Evolutionary conservation across 371 early-diverging fungal genomes (phyloP), one percentile per base, ranked within the genome.

Genomic region (Fennellomyces sp.): DNA sequence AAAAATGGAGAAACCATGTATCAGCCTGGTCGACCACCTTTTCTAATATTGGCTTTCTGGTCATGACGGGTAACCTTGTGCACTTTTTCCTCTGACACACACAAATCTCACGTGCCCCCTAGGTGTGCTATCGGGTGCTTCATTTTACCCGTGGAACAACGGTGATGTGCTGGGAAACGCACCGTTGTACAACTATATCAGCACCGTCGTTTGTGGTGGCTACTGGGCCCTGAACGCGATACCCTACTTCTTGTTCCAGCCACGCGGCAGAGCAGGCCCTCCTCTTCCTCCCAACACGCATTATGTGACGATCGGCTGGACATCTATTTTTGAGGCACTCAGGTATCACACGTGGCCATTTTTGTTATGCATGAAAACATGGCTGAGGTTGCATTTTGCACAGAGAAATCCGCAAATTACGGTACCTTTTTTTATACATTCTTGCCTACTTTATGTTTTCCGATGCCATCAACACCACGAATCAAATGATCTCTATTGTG

Each of bases 361-460:
- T 5, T n/a, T 39, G 39, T 39, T 39, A 39, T n/a, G 39, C n/a
- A 39, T 39, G 15, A 15, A 15, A 17, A 39, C 10, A 39, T 39
- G 39, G 39, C 39, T 39, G 39, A 39, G n/a, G 17, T 39, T 11
- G 10, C 23, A 21, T 56, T 39, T 25, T 17, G 2, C 49, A 60
- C 19, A 76, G 73, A 29, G 78, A 82, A 29, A 78, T 77, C 33
- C 73, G 78, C 5, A 73, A 77, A 54, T 67, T 85, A 5, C 57
- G 70, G 0, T 81, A 82, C 30, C 61, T 82, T 5, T 83, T 83
- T 8, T 57, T 76, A 56, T 85, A 83, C 56, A 73, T 85, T 27
- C 68, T 85, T 58, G 70, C 82, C 19, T 85, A 83, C 68, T 83
- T 85, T 55, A 72, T 85, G 65, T 82, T 85, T 49, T 76, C 84